Percentiles rank a stretch among this genome's conserved stretches.
Conservation (phyloP, 148 eudicot species). For the Cornus kousa region DNA sequence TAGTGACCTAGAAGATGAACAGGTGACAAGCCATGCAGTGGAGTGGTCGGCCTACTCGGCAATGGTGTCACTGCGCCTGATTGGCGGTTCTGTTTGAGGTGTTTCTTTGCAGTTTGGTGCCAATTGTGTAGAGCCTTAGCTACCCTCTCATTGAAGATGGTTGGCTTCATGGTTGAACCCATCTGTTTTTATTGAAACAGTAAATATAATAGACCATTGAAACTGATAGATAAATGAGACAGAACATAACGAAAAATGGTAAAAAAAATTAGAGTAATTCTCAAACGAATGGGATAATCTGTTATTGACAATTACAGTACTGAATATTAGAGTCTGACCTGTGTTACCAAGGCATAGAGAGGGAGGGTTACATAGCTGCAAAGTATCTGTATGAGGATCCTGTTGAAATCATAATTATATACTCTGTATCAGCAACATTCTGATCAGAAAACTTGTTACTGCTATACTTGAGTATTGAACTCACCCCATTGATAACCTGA, state of each 20-base stretch:
- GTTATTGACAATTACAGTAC: no score
- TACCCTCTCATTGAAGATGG: slow-evolving; percentile 46
- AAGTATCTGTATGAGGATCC: slow-evolving; percentile 46
- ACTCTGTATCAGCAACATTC: not conserved
- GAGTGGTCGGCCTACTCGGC: slow-evolving; percentile 27
- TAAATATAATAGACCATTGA: no score
- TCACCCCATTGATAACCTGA: slow-evolving; percentile 48
- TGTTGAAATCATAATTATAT: slow-evolving; percentile 14
- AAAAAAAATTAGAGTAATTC: no score
- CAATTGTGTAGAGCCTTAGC: slow-evolving; percentile 42
- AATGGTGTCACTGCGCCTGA: slow-evolving; percentile 15
- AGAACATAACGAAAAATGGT: no score
- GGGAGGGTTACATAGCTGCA: slow-evolving; percentile 71
- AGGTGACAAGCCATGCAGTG: slow-evolving; percentile 19
- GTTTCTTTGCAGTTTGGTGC: slow-evolving; percentile 45
- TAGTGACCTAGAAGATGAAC: slow-evolving; percentile 15
- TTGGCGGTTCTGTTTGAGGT: slow-evolving; percentile 23
- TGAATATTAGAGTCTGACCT: slow-evolving; percentile 23
- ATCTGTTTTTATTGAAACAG: slow-evolving; percentile 23
- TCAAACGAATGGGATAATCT: no score
- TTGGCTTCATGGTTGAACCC: slow-evolving; percentile 59
- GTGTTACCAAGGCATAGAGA: slow-evolving; percentile 58
- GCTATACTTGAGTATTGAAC: not conserved
- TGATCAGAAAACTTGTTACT: not conserved
- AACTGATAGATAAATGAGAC: no score